Percentiles rank a stretch among this genome's conserved stretches.
Conservation (phyloP, 768 basidiomycete species). For the Phlegmacium glaucopus region DNA sequence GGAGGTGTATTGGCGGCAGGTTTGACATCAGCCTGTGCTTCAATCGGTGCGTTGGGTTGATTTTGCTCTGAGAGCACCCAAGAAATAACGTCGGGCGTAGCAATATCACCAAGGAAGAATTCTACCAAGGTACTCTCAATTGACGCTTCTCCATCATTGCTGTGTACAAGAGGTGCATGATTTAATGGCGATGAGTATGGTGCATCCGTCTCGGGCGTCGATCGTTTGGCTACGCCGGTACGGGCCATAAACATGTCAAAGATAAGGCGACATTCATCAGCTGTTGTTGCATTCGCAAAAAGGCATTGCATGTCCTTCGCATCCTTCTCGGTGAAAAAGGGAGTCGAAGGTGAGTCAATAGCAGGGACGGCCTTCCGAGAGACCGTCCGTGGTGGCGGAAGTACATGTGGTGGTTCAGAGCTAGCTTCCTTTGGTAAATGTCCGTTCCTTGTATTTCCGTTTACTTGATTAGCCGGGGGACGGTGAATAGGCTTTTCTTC, state of each 20-base stretch:
- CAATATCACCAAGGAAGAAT: constrained; percentile 18
- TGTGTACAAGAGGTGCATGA: constrained; percentile 8
- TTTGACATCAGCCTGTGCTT: too few species aligned
- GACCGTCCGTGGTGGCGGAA: constrained; percentile 14
- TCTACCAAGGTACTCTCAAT: constrained; percentile 43
- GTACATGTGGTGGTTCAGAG: constrained; percentile 13
- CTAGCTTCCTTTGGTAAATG: constrained; percentile 9
- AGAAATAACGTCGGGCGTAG: constrained; percentile 9
- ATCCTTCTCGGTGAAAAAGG: constrained; percentile 33
- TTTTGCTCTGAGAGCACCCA: constrained; percentile 3
- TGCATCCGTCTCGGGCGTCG: constrained; percentile 21
- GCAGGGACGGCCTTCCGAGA: constrained; percentile 23
- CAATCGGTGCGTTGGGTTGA: constrained; percentile 2
- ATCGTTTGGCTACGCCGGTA: constrained; percentile 39
- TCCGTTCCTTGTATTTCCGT: constrained; percentile 12
- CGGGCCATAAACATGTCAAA: constrained; percentile 79
- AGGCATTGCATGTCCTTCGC: constrained; percentile 67
- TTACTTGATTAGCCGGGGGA: constrained; percentile 11
- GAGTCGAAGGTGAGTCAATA: constrained; percentile 8
- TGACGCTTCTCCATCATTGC: not conserved
- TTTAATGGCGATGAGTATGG: constrained; percentile 31
- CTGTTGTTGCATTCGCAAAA: constrained; percentile 64
- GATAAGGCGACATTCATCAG: constrained; percentile 82
- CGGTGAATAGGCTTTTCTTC: constrained; percentile 11
- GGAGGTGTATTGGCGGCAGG: constrained; percentile 3